These are phyloP conservation scores for Penicillium sp. DNA, from an alignment of 2,329 filamentous ascomycete genomes.

Conservation along the genomic window DNA sequence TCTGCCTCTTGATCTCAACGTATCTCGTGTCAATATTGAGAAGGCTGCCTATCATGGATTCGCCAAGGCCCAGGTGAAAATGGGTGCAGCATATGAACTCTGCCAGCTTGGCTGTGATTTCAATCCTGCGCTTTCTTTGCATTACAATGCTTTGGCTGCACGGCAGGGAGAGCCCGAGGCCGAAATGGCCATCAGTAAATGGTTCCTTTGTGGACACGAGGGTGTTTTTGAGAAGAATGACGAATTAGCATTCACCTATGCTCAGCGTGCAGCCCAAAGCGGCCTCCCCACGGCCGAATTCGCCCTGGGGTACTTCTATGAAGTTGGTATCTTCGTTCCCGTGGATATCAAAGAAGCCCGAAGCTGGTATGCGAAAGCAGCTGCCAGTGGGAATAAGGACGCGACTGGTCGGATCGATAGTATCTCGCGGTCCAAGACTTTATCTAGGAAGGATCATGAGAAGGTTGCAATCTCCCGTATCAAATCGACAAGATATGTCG, in stretches of 20 bases:
- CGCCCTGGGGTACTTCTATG: conserved; percentile 94
- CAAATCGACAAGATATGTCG: conserved; percentile 69
- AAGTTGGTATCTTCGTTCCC: conserved; percentile 90
- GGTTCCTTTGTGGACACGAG: conserved; percentile 96
- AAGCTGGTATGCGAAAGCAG: conserved; percentile 86
- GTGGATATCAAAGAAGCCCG: conserved; percentile 78
- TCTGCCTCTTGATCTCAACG: conserved; percentile 67
- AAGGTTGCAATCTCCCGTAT: conserved; percentile 85
- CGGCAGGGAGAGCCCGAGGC: conserved; percentile 91
- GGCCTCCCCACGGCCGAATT: conserved; percentile 91
- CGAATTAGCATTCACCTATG: conserved; percentile 86
- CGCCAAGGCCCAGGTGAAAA: conserved; percentile 92
- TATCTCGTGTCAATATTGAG: conserved; percentile 83
- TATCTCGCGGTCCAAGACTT: conserved; percentile 73
- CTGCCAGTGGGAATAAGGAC: conserved; percentile 88
- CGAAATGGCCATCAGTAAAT: conserved; percentile 94
- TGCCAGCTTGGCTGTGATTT: conserved; percentile 94
- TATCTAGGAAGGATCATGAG: conserved; percentile 90
- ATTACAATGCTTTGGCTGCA: conserved; percentile 92
- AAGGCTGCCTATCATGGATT: conserved; percentile 96
- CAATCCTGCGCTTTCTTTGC: conserved; percentile 83
- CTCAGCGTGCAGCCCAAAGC: conserved; percentile 75
- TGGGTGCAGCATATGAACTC: conserved; percentile 93
- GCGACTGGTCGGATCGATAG: conserved; percentile 78
- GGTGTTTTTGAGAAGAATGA: conserved; percentile 93